Evolutionary conservation across 2,329 filamentous ascomycete species (phyloP).

Genomic region (Microthyrium microscopicum): DNA sequence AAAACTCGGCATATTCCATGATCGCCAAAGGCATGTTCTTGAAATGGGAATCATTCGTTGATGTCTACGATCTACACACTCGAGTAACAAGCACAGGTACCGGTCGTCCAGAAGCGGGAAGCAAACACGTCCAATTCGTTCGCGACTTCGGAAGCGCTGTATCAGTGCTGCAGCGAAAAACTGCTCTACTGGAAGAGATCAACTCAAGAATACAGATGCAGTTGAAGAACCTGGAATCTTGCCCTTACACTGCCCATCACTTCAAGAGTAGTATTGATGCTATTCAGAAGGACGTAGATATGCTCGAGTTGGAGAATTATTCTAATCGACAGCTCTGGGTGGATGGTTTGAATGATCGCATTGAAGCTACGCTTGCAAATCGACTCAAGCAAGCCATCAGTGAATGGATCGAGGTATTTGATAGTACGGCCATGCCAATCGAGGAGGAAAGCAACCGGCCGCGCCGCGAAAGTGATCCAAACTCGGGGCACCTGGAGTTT

Average conservation of each 20-base stretch:
- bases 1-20: conserved; percentile 73
- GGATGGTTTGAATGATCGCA: conserved; percentile 64
- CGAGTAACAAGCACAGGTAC: conserved; percentile 32
- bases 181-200: conserved; percentile 59
- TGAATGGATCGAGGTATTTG: conserved; percentile 76
- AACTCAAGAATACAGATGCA: conserved; percentile 70
- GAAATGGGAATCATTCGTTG: conserved; percentile 95
- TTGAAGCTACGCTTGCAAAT: conserved; percentile 63
- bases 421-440: conserved; percentile 26
- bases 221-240: conserved; percentile 65
- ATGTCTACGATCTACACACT: conserved; percentile 66
- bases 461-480: too few relatives aligned
- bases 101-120: conserved; percentile 44
- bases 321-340: conserved; percentile 90
- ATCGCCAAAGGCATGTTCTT: conserved; percentile 77
- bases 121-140: conserved; percentile 92
- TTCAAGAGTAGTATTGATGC: conserved; percentile 69
- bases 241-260: conserved; percentile 61
- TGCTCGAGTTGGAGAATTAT: conserved; percentile 91
- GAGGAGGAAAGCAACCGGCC: conserved; percentile 29
- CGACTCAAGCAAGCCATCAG: conserved; percentile 72
- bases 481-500: too few relatives aligned
- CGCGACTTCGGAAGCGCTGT: conserved; percentile 81
- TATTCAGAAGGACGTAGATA: conserved; percentile 86
- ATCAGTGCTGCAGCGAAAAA: conserved; percentile 77